These are phyloP conservation scores for Ophiostoma perfectum DNA, from an alignment of 2,329 filamentous ascomycete species.

Conservation along the genomic window DNA sequence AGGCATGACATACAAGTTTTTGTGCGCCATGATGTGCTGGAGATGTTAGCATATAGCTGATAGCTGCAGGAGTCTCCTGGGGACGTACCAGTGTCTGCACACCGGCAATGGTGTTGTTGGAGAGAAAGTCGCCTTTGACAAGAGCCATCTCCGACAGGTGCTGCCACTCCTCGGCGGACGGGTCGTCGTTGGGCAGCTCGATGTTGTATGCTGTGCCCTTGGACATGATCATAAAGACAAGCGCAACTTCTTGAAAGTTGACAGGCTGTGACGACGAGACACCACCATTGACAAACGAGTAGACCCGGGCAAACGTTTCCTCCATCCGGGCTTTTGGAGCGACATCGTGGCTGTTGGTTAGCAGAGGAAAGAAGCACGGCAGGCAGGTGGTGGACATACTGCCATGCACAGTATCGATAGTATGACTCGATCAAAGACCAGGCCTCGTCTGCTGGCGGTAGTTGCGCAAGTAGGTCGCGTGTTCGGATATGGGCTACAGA, in stretches of 20 bases:
- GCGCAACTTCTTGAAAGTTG: constrained; percentile 6
- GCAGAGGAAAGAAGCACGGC: background rate
- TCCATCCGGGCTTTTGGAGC: background rate
- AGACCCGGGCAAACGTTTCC: background rate
- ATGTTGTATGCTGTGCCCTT: constrained; percentile 20
- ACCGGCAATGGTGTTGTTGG: constrained; percentile 1
- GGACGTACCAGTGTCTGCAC: background rate
- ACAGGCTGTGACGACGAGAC: background rate
- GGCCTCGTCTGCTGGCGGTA: constrained; percentile 16
- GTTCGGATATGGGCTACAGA: background rate
- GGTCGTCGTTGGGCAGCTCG: constrained; percentile 18
- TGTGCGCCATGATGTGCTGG: background rate
- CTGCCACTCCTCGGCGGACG: constrained; percentile 16
- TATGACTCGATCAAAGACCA: constrained; percentile 20
- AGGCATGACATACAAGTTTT: background rate
- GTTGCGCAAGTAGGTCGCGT: constrained; percentile 8
- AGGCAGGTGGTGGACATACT: background rate
- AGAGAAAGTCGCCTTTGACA: background rate
- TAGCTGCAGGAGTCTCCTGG: background rate
- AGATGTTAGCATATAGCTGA: background rate
- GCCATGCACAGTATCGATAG: constrained; percentile 21
- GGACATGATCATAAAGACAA: constrained; percentile 20
- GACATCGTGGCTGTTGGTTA: background rate
- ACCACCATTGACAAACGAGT: background rate
- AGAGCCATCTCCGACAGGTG: background rate